Base-by-base conservation (phyloP, 1,139 yeast species). In the Pichia sp. region DNA sequence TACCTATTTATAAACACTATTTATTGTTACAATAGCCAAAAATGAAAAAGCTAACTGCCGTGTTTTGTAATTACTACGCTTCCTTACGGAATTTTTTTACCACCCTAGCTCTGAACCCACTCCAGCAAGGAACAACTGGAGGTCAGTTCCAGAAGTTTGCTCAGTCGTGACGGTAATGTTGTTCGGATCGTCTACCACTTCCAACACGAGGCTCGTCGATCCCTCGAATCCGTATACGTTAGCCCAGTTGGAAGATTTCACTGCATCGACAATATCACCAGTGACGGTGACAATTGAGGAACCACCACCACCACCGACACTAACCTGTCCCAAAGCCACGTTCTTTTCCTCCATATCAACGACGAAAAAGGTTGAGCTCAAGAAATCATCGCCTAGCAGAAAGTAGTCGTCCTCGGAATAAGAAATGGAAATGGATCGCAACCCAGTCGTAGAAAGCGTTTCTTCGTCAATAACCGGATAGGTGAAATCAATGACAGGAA, bases 401-500 rank as follows among this genome's bases (percentile, higher is more conserved):
- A 63, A 54, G 43, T 41, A 45, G 34, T 55, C 57, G 48, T 46
- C 53, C 31, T 48, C 52, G 8, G 34, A n/a, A 13, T 41, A 23
- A 21, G 4, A 19, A 13, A 51, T 31, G 13, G 50, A 42, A 8
- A 57, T 23, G 12, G 51, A 23, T 46, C 58, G 39, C 18, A 55
- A 41, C 7, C 53, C 54, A 1, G 58, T 49, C 7, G 37, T 12
- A n/a, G 55, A 49, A 13, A 45, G 26, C 1, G 57, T 50, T 2
- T 51, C 46, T 6, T 37, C 49, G 42, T 57, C 57, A 25, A 65
- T 48, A 22, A 73, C 56, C 60, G 13, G 62, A 50, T 31, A 85
- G 80, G 9, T 80, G 64, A 58, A 73, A 74, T 18, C 82, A 70
- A 50, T 78, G 64, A 5, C 85, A 10, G 85, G 81, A 2, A 78